Evolutionary conservation across 345 rosid species (phyloP).

Genomic region (Luvunga scandens): DNA sequence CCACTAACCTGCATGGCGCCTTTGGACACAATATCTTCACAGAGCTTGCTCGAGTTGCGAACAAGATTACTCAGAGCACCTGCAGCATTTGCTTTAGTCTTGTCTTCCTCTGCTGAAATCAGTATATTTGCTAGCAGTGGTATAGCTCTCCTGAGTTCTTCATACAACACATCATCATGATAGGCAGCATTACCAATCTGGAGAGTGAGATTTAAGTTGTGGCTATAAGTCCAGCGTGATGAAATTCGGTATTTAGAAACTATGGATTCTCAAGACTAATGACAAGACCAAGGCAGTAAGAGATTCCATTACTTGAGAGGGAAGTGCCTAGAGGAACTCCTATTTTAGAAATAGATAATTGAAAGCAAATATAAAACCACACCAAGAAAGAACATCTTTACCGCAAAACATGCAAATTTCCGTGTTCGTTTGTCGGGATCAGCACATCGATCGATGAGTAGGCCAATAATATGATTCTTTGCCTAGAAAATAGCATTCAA

Average conservation of each 20-base stretch:
- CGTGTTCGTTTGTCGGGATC: slow-evolving; percentile 90
- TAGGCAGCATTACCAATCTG: slow-evolving; percentile 98
- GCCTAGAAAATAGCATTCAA: slow-evolving; percentile 45
- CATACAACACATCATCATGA: slow-evolving; percentile 78
- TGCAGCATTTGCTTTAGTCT: slow-evolving; percentile 96
- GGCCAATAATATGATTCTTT: slow-evolving; percentile 56
- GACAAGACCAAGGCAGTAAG: background rate
- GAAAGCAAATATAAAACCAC: background rate
- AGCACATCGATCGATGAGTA: slow-evolving; percentile 88
- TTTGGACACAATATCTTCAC: slow-evolving; percentile 82
- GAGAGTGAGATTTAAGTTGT: background rate
- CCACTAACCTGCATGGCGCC: slow-evolving; percentile 89
- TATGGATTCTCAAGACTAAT: background rate
- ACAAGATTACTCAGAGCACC: slow-evolving; percentile 97
- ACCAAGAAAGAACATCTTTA: slow-evolving; percentile 23
- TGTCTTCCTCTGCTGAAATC: slow-evolving; percentile 83
- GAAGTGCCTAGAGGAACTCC: background rate
- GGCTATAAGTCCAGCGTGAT: background rate
- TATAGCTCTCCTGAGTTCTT: slow-evolving; percentile 80
- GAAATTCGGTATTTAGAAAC: background rate
- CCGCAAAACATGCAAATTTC: slow-evolving; percentile 98
- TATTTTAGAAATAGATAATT: background rate
- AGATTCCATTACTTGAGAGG: background rate
- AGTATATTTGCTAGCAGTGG: slow-evolving; percentile 74
- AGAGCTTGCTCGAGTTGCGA: slow-evolving; percentile 85